Evolutionary conservation across 2,329 filamentous ascomycete species (phyloP), one percentile per base, ranked within the genome.

Genomic region (Fulvia fulva): DNA sequence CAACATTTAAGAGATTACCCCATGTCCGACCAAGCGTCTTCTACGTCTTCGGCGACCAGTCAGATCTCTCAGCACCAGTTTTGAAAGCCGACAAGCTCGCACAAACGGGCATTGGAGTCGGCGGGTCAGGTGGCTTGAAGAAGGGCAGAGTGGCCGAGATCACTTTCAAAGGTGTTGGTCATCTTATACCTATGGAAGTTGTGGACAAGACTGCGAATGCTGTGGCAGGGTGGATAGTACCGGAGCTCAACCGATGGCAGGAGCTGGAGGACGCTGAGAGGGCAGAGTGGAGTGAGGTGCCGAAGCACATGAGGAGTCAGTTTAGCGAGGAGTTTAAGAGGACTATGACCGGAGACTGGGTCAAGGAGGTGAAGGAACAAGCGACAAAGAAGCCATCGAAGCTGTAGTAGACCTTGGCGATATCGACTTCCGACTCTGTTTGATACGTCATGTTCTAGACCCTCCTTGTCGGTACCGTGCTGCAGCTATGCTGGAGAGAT

Each of bases 121-220:
- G 88, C 6, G 89, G 90, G 1, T 88, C 85, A 64, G 83, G 90
- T 19, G 83, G 88, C 50, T 78, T 71, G 3, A 73, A 75, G n/a
- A 81, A 81, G 12, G 90, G 88, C 0, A 79, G 85, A 47, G 91
- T 96, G 1, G 80, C 78, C 56, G 80, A 86, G 63, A 81, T 89
- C 5, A 77, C 84, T 16, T 74, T 94, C 7, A 75, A 87, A 26
- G 81, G 81, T 0, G 79, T 81, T 5, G 91, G 92, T 0, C 93
- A 97, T 73, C 74, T 97, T 44, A 83, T 97, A 26, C 88, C 92
- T 0, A 89, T 96, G 83, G 91, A 96, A 74, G 82, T 83, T 41
- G 88, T 89, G 0, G 76, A 68, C 1, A 78, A 83, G 67, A 88
- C 87, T 61, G 92, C 90, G 1, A 77, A 82, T n/a, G 71, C 73